Base-by-base conservation (phyloP, 139 green algal genomes). In the Volvox africanus region DNA sequence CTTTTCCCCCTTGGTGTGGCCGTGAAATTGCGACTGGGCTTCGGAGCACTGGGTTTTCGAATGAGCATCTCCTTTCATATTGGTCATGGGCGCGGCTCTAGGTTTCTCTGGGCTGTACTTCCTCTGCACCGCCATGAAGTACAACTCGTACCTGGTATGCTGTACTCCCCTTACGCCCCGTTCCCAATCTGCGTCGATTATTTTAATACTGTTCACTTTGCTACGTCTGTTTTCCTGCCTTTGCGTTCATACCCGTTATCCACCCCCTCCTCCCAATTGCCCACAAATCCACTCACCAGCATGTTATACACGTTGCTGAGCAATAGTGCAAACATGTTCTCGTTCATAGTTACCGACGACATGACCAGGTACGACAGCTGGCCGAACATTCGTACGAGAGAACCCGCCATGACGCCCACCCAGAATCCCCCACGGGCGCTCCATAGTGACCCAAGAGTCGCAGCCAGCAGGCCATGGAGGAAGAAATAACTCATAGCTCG, bases 291-390 rank as follows among this genome's bases (percentile, higher is more conserved):
- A 55, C 44, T 55, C 44, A 98, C 96, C 89, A 98, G 93, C 89
- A 97, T 88, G 61, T 93, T 89, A 90, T 97, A 95, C 1, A 97
- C 92, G 82, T 97, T 98, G 61, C 75, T 92, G 26, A 98, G 82
- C 87, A 98, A 87, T 19, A 98, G 86, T 26, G 91, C 87, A 61
- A 97, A 95, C 83, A 98, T 89, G 94, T 98, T 97, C 73, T 98
- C 97, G 80, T 97, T 97, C 80, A 97, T 96, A 14, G 94, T 96
- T 62, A 94, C 93, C 33, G 88, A 95, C 19, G 94, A 94, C 32
- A 97, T 80, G 28, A 90, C 71, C 17, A 98, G 85, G 91, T 97
- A 97, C 30, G 87, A 91, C 33, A 97, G 30, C 82, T 95, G 94
- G 1, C 97, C 96, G 0, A 37, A 65, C 86, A 97, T 94, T 71